phyloP scores from a whole-genome alignment of 2,329 filamentous ascomycete species.

The Beauveria varroae region DNA sequence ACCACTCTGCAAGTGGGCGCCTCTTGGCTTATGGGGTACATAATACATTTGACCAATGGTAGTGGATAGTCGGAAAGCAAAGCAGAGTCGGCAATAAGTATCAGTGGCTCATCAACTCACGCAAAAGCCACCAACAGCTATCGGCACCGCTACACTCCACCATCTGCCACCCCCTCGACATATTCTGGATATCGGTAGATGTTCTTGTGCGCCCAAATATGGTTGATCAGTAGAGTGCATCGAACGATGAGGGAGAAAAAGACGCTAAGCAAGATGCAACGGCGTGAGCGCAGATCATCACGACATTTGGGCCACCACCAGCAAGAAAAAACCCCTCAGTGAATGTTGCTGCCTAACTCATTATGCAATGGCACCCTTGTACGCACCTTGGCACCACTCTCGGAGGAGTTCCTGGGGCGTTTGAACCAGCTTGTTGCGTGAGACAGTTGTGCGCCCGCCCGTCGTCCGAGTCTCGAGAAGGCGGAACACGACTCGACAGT shows the following conservation, averaged over 20 bases:
- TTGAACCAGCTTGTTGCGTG: no score
- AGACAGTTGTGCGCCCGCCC: no score
- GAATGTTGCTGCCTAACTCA: no score
- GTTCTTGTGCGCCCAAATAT: not conserved
- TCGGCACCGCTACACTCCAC: not conserved
- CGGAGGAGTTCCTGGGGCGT: no score
- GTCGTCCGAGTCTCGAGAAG: no score
- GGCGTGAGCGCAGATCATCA: not conserved
- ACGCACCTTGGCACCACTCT: no score
- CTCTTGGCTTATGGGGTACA: no score
- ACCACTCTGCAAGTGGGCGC: no score
- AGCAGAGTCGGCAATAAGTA: not conserved
- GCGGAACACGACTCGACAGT: no score
- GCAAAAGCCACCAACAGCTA: not conserved
- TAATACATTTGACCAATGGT: no score
- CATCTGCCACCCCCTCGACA: not conserved
- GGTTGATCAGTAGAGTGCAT: not conserved
- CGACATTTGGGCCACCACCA: not conserved
- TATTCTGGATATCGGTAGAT: not conserved
- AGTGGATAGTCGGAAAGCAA: no score
- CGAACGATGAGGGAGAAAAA: not conserved
- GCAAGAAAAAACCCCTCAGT: not conserved
- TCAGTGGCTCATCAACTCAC: not conserved
- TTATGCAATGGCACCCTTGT: no score
- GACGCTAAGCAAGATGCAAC: not conserved